phyloP scores from a whole-genome alignment of 305 asterid species.

The Fraxinus xanthoxyloides region DNA sequence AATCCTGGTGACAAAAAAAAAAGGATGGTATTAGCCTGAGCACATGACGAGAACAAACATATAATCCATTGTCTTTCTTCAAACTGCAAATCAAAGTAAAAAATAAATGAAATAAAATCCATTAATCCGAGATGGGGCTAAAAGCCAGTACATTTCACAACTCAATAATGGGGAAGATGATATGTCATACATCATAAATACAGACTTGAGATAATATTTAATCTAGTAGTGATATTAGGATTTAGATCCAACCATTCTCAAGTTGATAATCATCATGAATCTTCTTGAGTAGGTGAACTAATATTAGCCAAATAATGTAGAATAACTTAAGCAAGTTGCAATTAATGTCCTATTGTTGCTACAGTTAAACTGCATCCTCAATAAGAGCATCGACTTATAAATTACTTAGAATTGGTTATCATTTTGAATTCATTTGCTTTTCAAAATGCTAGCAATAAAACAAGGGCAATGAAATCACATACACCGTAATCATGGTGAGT shows the following conservation, averaged over 20 bases:
- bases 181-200: background rate
- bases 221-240: background rate
- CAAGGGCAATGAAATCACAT: background rate
- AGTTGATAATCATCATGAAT: background rate
- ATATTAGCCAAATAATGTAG: background rate
- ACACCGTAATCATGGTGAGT: background rate
- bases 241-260: background rate
- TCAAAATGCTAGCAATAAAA: background rate
- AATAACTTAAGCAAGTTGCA: background rate
- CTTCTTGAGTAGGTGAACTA: background rate
- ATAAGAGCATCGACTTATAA: background rate
- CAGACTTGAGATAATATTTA: background rate
- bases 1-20: slow-evolving; percentile 46
- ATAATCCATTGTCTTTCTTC: background rate
- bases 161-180: background rate
- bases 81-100: background rate
- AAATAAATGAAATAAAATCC: background rate
- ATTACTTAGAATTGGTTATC: background rate
- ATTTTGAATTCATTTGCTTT: background rate
- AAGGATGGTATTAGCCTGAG: background rate
- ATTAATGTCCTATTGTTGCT: background rate
- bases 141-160: background rate
- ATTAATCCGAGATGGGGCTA: background rate
- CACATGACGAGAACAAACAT: background rate
- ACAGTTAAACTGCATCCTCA: background rate